These are phyloP conservation scores for Lotus japonicus DNA, from an alignment of 306 rosid genomes.

Conservation along the genomic window DNA sequence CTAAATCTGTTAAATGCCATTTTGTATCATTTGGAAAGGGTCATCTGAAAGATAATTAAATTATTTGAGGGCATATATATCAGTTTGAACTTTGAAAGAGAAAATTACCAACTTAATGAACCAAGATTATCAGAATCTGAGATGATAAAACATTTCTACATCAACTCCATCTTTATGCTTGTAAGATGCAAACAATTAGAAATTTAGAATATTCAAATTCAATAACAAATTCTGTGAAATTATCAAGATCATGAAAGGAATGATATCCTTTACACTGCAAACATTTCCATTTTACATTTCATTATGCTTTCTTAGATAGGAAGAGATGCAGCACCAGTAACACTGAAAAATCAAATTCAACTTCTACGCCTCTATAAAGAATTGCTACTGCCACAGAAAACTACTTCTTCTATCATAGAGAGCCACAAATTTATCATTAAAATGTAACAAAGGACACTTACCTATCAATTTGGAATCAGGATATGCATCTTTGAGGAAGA, in stretches of 20 bases:
- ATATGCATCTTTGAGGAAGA: constrained; percentile 66
- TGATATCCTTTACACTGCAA: neutral
- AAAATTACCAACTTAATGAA: neutral
- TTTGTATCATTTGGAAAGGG: no score
- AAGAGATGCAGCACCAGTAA: neutral
- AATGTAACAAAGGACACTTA: constrained; percentile 51
- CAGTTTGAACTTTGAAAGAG: neutral
- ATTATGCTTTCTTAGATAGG: neutral
- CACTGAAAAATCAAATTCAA: constrained; percentile 14
- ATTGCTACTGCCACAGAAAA: constrained; percentile 24
- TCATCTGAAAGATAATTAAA: no score
- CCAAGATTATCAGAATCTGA: constrained; percentile 1
- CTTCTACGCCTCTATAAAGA: constrained; percentile 31
- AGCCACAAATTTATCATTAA: constrained; percentile 39
- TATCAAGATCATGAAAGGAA: neutral
- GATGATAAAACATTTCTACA: neutral
- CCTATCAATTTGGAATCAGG: constrained; percentile 44
- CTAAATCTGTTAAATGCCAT: no score
- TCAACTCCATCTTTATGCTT: neutral
- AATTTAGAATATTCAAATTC: neutral
- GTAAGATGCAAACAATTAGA: neutral
- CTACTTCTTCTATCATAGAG: constrained; percentile 55
- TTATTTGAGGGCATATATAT: no score
- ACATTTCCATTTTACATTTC: neutral
- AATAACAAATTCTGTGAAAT: neutral